phyloP scores from a whole-genome alignment of 129 eudicot species.

The Lactuca saligna region DNA sequence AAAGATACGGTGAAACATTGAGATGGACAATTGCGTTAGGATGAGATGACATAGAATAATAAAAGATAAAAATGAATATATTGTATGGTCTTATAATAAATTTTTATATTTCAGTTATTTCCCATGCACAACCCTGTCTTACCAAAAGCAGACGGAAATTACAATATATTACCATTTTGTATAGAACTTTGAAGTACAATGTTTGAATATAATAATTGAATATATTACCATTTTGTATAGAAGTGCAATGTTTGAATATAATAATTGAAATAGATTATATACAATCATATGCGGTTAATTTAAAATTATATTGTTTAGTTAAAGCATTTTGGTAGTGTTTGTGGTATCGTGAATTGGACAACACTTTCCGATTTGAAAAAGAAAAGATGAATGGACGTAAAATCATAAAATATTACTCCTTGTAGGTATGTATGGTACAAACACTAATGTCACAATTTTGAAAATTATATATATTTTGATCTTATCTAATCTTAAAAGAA shows the following conservation, averaged over 20 bases:
- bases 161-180: background rate
- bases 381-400: background rate
- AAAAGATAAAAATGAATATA: too few relatives aligned
- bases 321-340: conserved; percentile 4
- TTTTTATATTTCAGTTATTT: too few relatives aligned
- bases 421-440: conserved; percentile 9
- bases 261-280: background rate
- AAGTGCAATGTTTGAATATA: background rate
- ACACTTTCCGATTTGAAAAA: conserved; percentile 9
- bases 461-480: background rate
- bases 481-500: too few relatives aligned
- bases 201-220: background rate
- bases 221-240: background rate
- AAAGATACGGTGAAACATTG: too few relatives aligned
- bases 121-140: too few relatives aligned
- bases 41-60: too few relatives aligned
- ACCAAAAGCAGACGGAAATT: too few relatives aligned
- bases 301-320: background rate
- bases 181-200: background rate
- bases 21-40: too few relatives aligned
- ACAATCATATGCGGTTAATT: background rate
- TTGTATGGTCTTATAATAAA: too few relatives aligned
- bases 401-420: background rate
- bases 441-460: background rate
- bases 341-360: conserved; percentile 31